Base-by-base conservation (phyloP, 805 yeast genomes). In the Naumovozyma castellii region DNA sequence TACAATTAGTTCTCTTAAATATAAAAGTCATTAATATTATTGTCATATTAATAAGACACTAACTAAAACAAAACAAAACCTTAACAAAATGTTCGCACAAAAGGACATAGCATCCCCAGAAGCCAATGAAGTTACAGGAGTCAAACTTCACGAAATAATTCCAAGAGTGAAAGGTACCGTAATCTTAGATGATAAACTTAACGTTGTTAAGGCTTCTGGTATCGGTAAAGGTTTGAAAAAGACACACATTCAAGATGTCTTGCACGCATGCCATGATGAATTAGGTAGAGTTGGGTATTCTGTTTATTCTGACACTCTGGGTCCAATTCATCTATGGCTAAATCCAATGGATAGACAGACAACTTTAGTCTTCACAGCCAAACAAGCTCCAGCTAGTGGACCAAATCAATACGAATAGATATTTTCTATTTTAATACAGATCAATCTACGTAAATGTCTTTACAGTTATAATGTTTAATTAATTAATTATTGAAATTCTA, bases 211-310 rank as follows among this genome's bases (percentile, higher is more conserved):
- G 35, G 47, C 58, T 3, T 48, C 56, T 3, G 62, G 61, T 14
- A 37, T 55, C 6, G 62, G 53, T 12, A 54, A 53, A 33, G 54
- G 43, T 16, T 46, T 58, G 19, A 40, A 42, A 38, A 44, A 28
- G 48, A 40, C 37, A 48, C 45, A 39, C 15, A 42, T 49, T 22
- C 48, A 42, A 31, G 59, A 57, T 31, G 42, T 53, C n/a, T 41
- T 48, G 10, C 46, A 48, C 14, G 40, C 49, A 18, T 43, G 47
- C 15, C 51, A 47, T 36, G 47, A 43, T 32, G 54, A 51, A 34
- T 35, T 55, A 28, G 57, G 53, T 43, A 39, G 37, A 32, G 50
- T 53, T 19, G 61, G 61, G 12, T 57, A 52, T 40, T 56, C 53
- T 18, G 35, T 54, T 6, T 10, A 38, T 17, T 35, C 50, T 34